These are phyloP conservation scores for Alternaria incomplexa DNA, from an alignment of 2,329 filamentous ascomycete species.

Conservation along the genomic window DNA sequence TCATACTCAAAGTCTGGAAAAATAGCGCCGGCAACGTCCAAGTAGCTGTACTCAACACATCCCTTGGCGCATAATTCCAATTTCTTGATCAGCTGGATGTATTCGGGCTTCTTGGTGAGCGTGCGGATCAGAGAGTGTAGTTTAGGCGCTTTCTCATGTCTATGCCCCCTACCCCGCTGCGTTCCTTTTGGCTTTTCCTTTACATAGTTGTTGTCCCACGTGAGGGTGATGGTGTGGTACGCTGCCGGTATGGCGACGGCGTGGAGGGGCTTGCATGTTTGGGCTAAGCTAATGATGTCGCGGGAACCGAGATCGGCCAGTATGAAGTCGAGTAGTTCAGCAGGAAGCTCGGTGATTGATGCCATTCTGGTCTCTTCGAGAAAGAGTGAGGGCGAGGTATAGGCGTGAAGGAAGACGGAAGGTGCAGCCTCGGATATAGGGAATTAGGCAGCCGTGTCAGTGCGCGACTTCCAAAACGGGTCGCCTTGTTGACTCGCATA, in stretches of 20 bases:
- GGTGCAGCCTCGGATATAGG: neutral
- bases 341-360: neutral
- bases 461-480: neutral
- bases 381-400: neutral
- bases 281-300: neutral
- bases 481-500: neutral
- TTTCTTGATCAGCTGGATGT: neutral
- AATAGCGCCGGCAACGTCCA: neutral
- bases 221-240: neutral
- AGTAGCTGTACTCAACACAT: neutral
- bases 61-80: neutral
- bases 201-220: neutral
- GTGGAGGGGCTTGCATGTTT: neutral
- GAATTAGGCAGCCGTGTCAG: neutral
- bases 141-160: neutral
- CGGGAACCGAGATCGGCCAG: neutral
- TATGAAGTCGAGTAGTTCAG: constrained; percentile 1
- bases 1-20: neutral
- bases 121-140: neutral
- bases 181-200: neutral
- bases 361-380: neutral
- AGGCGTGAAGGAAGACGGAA: neutral
- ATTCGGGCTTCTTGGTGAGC: neutral
- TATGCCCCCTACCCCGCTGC: neutral
- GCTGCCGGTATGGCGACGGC: neutral